These are phyloP conservation scores for Neurospora sp. DNA, from an alignment of 495 filamentous ascomycete species.

Conservation along the genomic window DNA sequence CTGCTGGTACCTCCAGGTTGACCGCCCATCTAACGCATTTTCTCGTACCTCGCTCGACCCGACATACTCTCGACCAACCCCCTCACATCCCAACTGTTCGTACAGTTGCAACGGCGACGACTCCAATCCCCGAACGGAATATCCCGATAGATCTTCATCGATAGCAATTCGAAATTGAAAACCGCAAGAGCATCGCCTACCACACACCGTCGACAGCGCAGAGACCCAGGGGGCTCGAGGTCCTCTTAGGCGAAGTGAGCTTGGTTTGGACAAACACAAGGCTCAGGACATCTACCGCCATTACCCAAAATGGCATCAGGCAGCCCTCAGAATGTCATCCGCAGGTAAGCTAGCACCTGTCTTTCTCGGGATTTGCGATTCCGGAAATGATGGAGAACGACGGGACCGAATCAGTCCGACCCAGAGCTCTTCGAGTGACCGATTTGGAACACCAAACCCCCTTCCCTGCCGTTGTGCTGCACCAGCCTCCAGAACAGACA, in stretches of 20 bases:
- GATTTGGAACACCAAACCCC: neutral
- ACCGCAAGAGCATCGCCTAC: neutral
- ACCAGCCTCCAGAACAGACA: neutral
- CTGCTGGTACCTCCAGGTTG: neutral
- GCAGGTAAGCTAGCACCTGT: constrained; percentile 16
- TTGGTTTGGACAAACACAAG: constrained; percentile 1
- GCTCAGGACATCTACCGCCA: constrained; percentile 19
- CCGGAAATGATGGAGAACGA: neutral
- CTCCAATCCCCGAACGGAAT: neutral
- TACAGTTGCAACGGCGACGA: neutral
- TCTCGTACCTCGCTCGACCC: neutral
- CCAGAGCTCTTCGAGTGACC: neutral
- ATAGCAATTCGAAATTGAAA: neutral
- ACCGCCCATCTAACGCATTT: neutral
- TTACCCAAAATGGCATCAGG: constrained; percentile 6
- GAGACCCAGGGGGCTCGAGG: neutral
- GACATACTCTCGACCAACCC: neutral
- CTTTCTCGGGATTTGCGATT: neutral
- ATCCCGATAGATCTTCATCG: neutral
- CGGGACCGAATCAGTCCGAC: neutral
- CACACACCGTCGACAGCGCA: neutral
- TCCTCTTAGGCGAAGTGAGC: neutral
- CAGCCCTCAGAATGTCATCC: constrained; percentile 18
- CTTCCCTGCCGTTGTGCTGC: neutral
- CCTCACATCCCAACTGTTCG: neutral